Conservation (phyloP, 768 basidiomycete species). For the Leccinum ochraceum region DNA sequence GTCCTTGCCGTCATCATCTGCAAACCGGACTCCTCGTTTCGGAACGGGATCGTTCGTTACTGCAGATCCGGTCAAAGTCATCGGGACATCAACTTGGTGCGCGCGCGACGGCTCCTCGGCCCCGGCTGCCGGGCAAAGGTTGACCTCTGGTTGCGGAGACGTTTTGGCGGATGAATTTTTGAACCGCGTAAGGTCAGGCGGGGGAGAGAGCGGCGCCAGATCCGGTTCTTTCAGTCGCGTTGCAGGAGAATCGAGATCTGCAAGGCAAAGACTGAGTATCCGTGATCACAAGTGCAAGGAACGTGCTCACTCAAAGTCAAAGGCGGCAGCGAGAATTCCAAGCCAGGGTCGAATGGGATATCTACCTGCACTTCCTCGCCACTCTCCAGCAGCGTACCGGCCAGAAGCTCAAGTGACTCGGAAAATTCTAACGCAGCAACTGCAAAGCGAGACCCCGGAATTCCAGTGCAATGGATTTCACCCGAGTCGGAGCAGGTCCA, state of each 20-base stretch:
- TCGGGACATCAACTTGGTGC: neutral
- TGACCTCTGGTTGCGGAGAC: conserved; percentile 5
- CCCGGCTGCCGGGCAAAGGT: neutral
- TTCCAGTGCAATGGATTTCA: conserved; percentile 36
- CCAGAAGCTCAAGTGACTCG: conserved; percentile 62
- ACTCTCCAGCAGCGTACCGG: conserved; percentile 41
- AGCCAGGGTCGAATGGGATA: conserved; percentile 17
- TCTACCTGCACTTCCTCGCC: conserved; percentile 13
- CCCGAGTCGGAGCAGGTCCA: conserved; percentile 48
- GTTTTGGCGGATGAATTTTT: conserved; percentile 1
- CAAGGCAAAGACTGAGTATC: conserved; percentile 15
- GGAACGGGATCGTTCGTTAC: conserved; percentile 14
- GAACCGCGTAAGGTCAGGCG: conserved; percentile 3
- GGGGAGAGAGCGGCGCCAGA: conserved; percentile 6
- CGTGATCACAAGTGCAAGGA: neutral
- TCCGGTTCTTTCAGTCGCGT: conserved; percentile 7
- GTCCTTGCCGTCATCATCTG: conserved; percentile 60
- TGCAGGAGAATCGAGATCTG: conserved; percentile 27
- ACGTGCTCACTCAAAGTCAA: conserved; percentile 21
- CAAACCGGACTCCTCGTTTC: conserved; percentile 63
- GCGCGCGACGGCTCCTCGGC: conserved; percentile 2
- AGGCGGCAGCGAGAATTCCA: conserved; percentile 19
- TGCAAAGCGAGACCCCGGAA: conserved; percentile 52
- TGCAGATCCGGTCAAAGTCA: conserved; percentile 13
- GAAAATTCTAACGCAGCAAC: conserved; percentile 77